phyloP scores from a whole-genome alignment of 2,329 filamentous ascomycete genomes.

The Paradendryphiella salina region DNA sequence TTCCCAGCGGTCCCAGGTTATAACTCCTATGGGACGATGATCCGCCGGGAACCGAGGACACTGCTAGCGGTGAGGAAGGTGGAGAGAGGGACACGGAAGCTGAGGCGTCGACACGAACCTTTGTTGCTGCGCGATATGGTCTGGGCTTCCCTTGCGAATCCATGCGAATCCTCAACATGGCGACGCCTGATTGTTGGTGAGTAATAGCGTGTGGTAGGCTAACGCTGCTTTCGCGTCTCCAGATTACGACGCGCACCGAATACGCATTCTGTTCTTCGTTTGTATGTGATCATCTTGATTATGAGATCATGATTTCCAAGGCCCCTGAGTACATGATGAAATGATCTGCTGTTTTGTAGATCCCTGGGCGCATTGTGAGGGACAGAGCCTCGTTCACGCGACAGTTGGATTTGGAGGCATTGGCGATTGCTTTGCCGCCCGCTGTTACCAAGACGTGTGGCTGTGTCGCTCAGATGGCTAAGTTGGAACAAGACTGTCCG shows the following conservation, averaged over 20 bases:
- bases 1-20: conserved; percentile 8
- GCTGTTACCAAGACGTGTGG: conserved; percentile 2
- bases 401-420: neutral
- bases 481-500: neutral
- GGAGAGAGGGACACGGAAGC: neutral
- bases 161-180: neutral
- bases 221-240: conserved; percentile 10
- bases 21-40: neutral
- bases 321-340: neutral
- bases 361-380: neutral
- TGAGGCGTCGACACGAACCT: neutral
- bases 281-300: conserved; percentile 15
- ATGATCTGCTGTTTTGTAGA: neutral
- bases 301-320: conserved; percentile 22
- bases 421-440: conserved; percentile 1
- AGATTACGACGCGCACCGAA: conserved; percentile 28
- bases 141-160: neutral
- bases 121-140: neutral
- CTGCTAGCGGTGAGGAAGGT: neutral
- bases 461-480: neutral
- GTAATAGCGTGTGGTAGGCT: conserved; percentile 1
- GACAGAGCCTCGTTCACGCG: neutral
- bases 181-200: neutral
- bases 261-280: conserved; percentile 16
- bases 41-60: neutral